Evolutionary conservation across 1,284 basidiomycete genomes (phyloP), one percentile per base, ranked within the genome.

Genomic region (Entoloma clypeatum): DNA sequence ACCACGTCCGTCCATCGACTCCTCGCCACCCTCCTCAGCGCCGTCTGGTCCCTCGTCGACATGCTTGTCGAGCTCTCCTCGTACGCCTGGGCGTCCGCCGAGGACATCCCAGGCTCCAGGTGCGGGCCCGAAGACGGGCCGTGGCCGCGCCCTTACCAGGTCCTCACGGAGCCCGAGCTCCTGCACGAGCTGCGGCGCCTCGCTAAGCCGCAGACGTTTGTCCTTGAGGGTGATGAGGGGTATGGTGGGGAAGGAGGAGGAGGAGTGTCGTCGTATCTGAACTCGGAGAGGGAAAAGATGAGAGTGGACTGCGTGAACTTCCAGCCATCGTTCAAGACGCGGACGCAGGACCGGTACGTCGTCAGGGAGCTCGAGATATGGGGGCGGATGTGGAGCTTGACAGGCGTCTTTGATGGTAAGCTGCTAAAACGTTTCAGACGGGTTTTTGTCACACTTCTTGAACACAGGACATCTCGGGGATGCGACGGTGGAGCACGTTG

Each of bases 361-460:
- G 69, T 81, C 41, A 73, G 73, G 11, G 66, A 74, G 52, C 65
- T 85, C 48, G 62, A 76, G 26, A 61, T 85, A 35, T 64, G 68
- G 39, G 79, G 77, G 5, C 68, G 64, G 24, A 63, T 62, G 35
- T 85, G 81, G 81, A 69, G 69, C 7, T 70, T 85, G 48, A 77
- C 77, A 1, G 79, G 77, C 27, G 77, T 85, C 23, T 85, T 85
- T 53, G 81, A 85, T 57, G 81, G 81, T 82, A 47, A 38, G 71
- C 54, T 29, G 18, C 36, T 42, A n/a, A 25, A 13, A 43, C 34
- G 39, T 41, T 25, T 39, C 26, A 36, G 35, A 36, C 29, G 32
- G 26, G 29, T 41, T 44, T 18, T 45, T 29, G 46, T 34, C n/a
- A n/a, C n/a, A n/a, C 41, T 46, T 30, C 14, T 35, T 41, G 25